Conservation (phyloP, 352 stramenopile genomes). For the Globisporangium ultimum region DNA sequence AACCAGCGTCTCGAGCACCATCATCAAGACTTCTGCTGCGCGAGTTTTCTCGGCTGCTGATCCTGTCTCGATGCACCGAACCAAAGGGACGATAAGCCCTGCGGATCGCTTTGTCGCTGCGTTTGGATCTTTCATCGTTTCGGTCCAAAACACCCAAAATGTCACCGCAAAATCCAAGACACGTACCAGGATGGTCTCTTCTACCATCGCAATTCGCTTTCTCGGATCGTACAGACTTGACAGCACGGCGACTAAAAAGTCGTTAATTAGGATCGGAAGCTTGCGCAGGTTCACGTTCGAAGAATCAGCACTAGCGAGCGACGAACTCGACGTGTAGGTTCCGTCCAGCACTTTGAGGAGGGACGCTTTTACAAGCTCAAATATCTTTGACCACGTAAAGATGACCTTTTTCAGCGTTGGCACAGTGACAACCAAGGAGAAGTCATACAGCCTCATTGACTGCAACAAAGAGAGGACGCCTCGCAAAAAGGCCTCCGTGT, state of each 20-base stretch:
- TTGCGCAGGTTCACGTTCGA: conserved; percentile 48
- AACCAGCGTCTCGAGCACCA: conserved; percentile 48
- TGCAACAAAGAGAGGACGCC: conserved; percentile 68
- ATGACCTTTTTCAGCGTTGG: conserved; percentile 72
- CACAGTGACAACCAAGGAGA: conserved; percentile 42
- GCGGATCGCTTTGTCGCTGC: conserved; percentile 53
- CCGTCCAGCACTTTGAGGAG: conserved; percentile 23
- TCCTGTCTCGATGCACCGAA: conserved; percentile 49
- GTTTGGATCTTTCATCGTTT: conserved; percentile 42
- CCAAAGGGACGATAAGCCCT: conserved; percentile 44
- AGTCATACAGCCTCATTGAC: conserved; percentile 60
- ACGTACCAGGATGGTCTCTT: conserved; percentile 54
- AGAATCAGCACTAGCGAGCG: conserved; percentile 21
- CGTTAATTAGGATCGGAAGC: conserved; percentile 64
- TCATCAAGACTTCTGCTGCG: conserved; percentile 68
- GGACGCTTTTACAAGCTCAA: conserved; percentile 37
- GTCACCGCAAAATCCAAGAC: conserved; percentile 69
- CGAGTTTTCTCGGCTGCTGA: conserved; percentile 54
- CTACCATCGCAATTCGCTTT: conserved; percentile 18
- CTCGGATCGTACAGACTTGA: conserved; percentile 38
- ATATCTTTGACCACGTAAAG: conserved; percentile 72
- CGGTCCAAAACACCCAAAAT: conserved; percentile 74
- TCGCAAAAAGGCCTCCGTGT: conserved; percentile 70
- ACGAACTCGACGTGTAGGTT: background rate
- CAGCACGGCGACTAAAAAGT: conserved; percentile 63